Percentiles rank a stretch among this genome's conserved stretches.
Evolutionary conservation across 441 rosid genomes (phyloP).

Genomic region (Gossypium schwendimanii): DNA sequence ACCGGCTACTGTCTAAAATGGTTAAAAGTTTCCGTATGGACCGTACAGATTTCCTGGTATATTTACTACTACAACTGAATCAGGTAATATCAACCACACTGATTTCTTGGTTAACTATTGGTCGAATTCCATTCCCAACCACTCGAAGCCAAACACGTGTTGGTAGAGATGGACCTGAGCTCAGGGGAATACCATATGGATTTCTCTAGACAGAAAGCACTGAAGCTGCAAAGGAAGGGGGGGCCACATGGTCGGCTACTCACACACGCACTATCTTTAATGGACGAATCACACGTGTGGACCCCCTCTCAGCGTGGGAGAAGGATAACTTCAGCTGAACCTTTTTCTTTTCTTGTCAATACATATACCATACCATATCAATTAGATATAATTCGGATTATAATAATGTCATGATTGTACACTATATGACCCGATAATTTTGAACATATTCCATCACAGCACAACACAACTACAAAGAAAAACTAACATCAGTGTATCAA

Average conservation of each 20-base stretch:
- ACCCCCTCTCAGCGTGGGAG: background rate
- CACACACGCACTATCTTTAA: background rate
- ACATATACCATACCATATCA: background rate
- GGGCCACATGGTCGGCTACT: background rate
- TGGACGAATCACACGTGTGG: slow-evolving; percentile 1
- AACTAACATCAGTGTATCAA: no score
- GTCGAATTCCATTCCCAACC: background rate
- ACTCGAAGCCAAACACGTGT: background rate
- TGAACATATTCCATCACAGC: no score
- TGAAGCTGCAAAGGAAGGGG: background rate
- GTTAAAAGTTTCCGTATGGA: slow-evolving; percentile 10
- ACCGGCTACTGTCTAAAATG: slow-evolving; percentile 5
- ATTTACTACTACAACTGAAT: background rate
- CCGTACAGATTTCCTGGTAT: slow-evolving; percentile 9
- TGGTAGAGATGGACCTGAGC: background rate
- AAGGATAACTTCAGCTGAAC: background rate
- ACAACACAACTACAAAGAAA: background rate
- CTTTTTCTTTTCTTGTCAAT: background rate
- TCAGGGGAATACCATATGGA: background rate
- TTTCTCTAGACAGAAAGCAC: background rate
- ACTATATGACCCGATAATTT: no score
- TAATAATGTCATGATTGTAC: background rate
- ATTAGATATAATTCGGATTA: background rate
- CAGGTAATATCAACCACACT: background rate
- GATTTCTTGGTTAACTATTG: background rate